Evolutionary conservation across 2,329 filamentous ascomycete species (phyloP), one percentile per base, ranked within the genome.

Genomic region (Elsinoe batatas): DNA sequence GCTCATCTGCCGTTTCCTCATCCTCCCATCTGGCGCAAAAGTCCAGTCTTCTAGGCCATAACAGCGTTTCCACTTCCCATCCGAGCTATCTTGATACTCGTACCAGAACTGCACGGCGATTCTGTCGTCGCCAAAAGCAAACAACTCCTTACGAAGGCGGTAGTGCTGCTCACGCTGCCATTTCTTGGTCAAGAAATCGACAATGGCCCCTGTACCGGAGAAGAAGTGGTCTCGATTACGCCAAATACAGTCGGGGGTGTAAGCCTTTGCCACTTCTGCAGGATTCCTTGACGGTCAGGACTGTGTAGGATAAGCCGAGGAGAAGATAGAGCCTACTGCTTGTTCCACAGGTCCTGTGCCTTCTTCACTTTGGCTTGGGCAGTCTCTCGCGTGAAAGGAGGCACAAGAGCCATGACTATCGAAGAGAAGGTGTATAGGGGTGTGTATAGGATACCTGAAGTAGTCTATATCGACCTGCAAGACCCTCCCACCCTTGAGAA

Each of bases 61-160:
- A 43, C 85, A 90, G n/a, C 88, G 78, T 77, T 85, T 91, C 88
- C 88, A 95, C 67, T 88, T 74, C 6, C 68, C 82, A 36, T 85
- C 84, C 1, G 76, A 63, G 6, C 71, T 71, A 64, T 91, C 87
- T 60, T 82, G 79, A 71, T 82, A 91, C 69, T 94, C 85, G 64
- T 91, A 94, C 88, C 88, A 94, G 68, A 93, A 94, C 66, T 95
- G 88, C 18, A 94, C 89, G 1, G 88, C 88, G 60, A 91, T 91
- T 70, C 81, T 85, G 69, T 91, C 76, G 36, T 83, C 83, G 0
- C 72, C 76, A 64, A 89, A 93, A 1, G 87, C 77, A 69, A 94
- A 95, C 1, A 95, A 74, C 67, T 95, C 89, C 68, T 95, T 94
- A 54, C 88, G 79, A 55, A 95, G 75, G 0, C 79, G 77, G 64